A percentile compares a stretch with the other conserved stretches of the same genome.
These are phyloP conservation scores for thale cress (Arabidopsis thaliana) DNA, from an alignment of 345 rosid genomes.

Conservation along the genomic window TAIR10.1 NC_003074.8:17812001-17812500, in stretches of 20 bases:
- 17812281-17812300: conserved; percentile 23
- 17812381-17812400: conserved; percentile 89
- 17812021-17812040: conserved; percentile 5
- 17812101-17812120: not conserved
- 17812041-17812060: conserved; percentile 10
- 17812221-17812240: conserved; percentile 8
- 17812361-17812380: conserved; percentile 78
- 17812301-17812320: conserved; percentile 26
- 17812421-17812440: conserved; percentile 60
- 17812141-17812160: conserved; percentile 10
- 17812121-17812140: conserved; percentile 10
- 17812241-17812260: conserved; percentile 23
- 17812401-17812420: conserved; percentile 76
- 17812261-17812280: conserved; percentile 15
- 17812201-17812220: conserved; percentile 13
- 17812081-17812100: not conserved
- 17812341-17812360: conserved; percentile 64
- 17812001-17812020: not conserved
- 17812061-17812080: too few species aligned
- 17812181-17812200: conserved; percentile 8
- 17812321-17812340: conserved; percentile 64
- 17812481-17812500: conserved; percentile 17
- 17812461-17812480: conserved; percentile 16
- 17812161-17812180: conserved; percentile 1
- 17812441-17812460: conserved; percentile 82